Base-by-base conservation (phyloP, 140 eudicot genomes). In the Oenanthe javanica region DNA sequence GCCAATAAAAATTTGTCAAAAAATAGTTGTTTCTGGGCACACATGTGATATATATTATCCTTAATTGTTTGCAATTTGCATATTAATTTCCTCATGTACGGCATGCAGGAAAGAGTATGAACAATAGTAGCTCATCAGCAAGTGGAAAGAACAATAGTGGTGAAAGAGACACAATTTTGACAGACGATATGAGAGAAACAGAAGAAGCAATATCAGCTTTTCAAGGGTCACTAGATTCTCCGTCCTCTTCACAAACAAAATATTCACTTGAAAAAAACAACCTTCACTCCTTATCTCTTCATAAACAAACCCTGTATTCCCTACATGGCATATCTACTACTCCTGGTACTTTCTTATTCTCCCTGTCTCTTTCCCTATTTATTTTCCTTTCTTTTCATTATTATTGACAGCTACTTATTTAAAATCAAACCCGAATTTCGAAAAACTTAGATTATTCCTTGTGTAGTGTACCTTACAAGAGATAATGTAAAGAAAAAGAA, bases 251-350 rank as follows among this genome's bases (percentile, higher is more conserved):
- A 11, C 79, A 75, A 48, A 75, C 61, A 36, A 75, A 49, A 47
- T 50, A 74, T 45, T 74, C 78, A 23, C 78, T 47, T 74, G 12
- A 74, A 11, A n/a, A 14, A 31, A 69, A 13, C 75, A 36, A n/a
- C 21, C 2, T 43, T 51, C 55, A n/a, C 57, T 47, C 78, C 57
- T 9, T 47, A 9, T 74, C 78, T 46, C 49, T 18, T 74, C 55
- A 47, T 74, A 74, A 74, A 74, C 59, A 74, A 74, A 74, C 78
- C 78, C 54, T 74, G 47, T 46, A 74, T 74, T 74, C 78, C 78
- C 78, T 46, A 46, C 78, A 19, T 46, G 55, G 4, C 21, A 74
- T n/a, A 27, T 75, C 79, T 47, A 23, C 78, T 47, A 46, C 79
- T n/a, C 61, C 61, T 48, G 79, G 79, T 49, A 75, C 77, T n/a